phyloP scores from a whole-genome alignment of 805 yeast genomes.

The Barnettozyma sp. region DNA sequence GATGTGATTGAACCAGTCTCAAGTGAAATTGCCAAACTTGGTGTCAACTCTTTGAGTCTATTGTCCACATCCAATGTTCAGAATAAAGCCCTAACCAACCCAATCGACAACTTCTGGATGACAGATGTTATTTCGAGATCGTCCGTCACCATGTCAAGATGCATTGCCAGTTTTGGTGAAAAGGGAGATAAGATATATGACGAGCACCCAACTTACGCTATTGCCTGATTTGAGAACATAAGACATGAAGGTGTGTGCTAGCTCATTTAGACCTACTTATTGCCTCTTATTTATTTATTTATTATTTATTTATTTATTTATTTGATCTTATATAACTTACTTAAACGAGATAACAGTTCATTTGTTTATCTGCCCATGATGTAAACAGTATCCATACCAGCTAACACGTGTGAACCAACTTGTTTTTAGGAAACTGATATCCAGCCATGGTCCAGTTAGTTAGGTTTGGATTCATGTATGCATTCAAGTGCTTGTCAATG shows the following conservation, averaged over 20 bases:
- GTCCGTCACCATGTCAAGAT: conserved; percentile 86
- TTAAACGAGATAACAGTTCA: too few relatives aligned
- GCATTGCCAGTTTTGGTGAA: conserved; percentile 67
- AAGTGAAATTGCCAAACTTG: conserved; percentile 47
- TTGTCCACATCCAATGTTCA: conserved; percentile 32
- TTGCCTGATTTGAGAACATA: too few relatives aligned
- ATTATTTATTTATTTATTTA: conserved; percentile 8
- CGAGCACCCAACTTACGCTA: conserved; percentile 27
- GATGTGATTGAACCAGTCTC: conserved; percentile 69
- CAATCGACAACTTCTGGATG: conserved; percentile 78
- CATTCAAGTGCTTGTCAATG: conserved; percentile 60
- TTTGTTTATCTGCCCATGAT: too few relatives aligned
- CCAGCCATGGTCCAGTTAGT: conserved; percentile 79
- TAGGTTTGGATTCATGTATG: conserved; percentile 60
- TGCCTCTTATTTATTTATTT: conserved; percentile 5
- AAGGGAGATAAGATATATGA: conserved; percentile 54
- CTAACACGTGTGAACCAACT: conserved; percentile 28
- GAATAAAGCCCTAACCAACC: conserved; percentile 53
- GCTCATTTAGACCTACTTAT: too few relatives aligned
- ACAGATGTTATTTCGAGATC: conserved; percentile 83
- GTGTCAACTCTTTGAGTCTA: conserved; percentile 38
- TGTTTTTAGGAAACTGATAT: conserved; percentile 58
- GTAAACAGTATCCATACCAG: too few relatives aligned
- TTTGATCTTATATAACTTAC: conserved; percentile 1
- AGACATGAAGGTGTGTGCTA: too few relatives aligned